Conservation (phyloP, 1,284 basidiomycete species). For the Cerioporus squamosus region DNA sequence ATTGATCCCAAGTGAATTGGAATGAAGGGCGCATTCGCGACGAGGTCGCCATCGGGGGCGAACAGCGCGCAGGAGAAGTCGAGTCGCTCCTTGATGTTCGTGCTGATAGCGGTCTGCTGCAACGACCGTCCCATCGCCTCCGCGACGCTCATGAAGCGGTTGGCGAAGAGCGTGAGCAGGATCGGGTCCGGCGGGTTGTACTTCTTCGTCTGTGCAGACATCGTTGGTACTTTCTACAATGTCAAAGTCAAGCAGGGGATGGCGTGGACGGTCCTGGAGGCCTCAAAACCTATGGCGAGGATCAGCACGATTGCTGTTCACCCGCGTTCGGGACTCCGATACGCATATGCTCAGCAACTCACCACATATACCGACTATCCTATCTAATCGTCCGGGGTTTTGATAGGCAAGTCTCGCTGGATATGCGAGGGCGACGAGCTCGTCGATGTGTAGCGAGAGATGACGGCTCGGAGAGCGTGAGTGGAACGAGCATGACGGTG, state of each 20-base stretch:
- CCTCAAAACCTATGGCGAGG: no score
- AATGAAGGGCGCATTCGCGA: constrained; percentile 90
- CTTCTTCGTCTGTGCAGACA: constrained; percentile 18
- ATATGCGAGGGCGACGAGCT: no score
- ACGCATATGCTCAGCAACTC: no score
- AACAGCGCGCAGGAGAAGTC: constrained; percentile 93
- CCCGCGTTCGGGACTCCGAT: no score
- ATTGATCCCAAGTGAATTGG: constrained; percentile 82
- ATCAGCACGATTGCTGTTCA: not conserved
- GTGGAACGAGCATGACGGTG: constrained; percentile 2
- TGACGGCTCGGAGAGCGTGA: no score
- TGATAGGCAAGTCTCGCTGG: no score
- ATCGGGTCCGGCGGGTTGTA: constrained; percentile 76
- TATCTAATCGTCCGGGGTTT: no score
- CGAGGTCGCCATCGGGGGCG: constrained; percentile 87
- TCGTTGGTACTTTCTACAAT: not conserved
- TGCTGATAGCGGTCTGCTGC: constrained; percentile 89
- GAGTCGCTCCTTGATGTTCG: constrained; percentile 89
- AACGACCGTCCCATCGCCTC: constrained; percentile 92
- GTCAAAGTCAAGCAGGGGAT: no score
- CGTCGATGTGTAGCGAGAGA: no score
- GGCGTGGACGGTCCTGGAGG: no score
- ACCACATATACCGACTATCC: no score
- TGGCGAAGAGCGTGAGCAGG: constrained; percentile 87
- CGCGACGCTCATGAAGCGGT: constrained; percentile 91